Conservation (phyloP, 371 early-diverging fungal species). For the Rhizopus sp. region DNA sequence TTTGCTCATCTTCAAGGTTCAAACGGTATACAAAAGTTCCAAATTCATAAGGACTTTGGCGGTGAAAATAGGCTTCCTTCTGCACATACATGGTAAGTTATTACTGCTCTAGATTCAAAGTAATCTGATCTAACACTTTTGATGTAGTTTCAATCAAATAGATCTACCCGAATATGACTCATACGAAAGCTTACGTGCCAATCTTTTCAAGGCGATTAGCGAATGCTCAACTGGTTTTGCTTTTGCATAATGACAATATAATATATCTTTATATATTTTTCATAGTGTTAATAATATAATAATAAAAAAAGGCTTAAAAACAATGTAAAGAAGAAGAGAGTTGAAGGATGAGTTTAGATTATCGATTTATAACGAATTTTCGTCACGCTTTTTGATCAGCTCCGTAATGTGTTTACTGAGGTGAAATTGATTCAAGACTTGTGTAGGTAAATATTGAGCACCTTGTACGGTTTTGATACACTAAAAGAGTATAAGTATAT, state of each 20-base stretch:
- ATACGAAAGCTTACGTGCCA: conserved; percentile 91
- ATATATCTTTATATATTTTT: no score
- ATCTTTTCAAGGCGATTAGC: conserved; percentile 86
- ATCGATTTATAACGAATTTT: neutral
- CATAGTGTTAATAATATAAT: no score
- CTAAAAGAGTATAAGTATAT: conserved; percentile 19
- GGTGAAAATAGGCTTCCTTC: conserved; percentile 87
- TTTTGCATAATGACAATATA: conserved; percentile 61
- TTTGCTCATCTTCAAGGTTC: conserved; percentile 94
- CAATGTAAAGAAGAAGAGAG: no score
- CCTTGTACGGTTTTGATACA: conserved; percentile 68
- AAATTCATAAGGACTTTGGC: conserved; percentile 97
- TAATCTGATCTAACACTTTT: conserved; percentile 7
- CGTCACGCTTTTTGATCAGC: conserved; percentile 47
- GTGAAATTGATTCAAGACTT: conserved; percentile 45
- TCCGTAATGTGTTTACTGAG: conserved; percentile 60
- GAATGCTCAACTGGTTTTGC: conserved; percentile 97
- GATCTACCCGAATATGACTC: conserved; percentile 95
- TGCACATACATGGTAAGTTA: conserved; percentile 95
- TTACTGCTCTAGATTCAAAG: neutral
- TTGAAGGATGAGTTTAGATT: no score
- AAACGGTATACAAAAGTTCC: conserved; percentile 96
- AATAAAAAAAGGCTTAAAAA: no score
- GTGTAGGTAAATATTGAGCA: conserved; percentile 57
- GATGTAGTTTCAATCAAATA: conserved; percentile 93